phyloP scores from a whole-genome alignment of 768 basidiomycete genomes.

The Auriscalpium vulgare region DNA sequence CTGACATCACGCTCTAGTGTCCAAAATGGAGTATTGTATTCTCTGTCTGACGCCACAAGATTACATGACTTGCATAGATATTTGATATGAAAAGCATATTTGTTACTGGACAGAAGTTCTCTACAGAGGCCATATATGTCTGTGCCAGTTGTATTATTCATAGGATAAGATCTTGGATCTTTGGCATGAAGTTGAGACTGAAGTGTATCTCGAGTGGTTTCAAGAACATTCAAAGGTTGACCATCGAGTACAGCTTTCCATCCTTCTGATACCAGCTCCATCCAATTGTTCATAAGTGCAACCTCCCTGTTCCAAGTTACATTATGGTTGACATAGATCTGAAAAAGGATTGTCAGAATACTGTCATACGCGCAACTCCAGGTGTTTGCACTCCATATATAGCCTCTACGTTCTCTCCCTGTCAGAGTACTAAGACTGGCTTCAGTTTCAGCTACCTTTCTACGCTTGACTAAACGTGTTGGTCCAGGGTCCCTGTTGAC shows the following conservation, averaged over 20 bases:
- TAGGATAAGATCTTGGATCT: neutral
- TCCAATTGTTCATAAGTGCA: neutral
- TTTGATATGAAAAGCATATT: neutral
- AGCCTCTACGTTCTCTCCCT: neutral
- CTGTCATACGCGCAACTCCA: conserved; percentile 8
- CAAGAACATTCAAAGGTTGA: neutral
- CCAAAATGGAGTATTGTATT: neutral
- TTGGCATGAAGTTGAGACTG: neutral
- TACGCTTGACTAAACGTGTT: neutral
- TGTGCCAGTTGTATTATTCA: neutral
- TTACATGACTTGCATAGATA: neutral
- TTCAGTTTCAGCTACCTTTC: neutral
- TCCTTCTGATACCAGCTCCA: neutral
- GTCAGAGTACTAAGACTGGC: no score
- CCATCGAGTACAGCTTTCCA: neutral
- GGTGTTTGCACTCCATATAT: neutral
- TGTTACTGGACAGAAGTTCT: neutral
- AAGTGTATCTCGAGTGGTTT: neutral
- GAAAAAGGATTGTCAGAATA: neutral
- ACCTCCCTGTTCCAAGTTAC: neutral
- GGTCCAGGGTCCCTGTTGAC: neutral
- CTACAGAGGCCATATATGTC: neutral
- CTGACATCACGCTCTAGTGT: neutral
- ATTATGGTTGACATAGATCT: neutral
- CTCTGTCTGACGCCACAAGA: neutral